phyloP scores from a whole-genome alignment of 139 green algal species.

The Chlorella sp. region DNA sequence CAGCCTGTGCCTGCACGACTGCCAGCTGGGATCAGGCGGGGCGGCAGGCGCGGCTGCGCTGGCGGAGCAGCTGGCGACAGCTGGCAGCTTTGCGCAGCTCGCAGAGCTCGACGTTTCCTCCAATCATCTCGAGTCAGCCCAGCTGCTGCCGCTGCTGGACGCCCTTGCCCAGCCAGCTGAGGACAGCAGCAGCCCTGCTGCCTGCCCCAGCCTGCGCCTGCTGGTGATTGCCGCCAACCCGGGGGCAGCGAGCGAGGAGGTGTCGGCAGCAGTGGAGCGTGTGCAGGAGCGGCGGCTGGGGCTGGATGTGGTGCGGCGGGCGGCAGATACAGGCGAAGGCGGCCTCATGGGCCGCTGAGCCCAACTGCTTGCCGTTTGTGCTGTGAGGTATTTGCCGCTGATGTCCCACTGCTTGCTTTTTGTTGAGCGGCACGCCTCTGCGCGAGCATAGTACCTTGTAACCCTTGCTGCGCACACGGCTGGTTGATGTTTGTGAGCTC shows the following conservation, averaged over 20 bases:
- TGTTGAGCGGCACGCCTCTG: no score
- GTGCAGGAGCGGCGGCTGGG: conserved; percentile 14
- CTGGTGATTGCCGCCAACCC: conserved; percentile 47
- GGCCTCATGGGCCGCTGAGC: conserved; percentile 4
- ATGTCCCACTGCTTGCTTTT: no score
- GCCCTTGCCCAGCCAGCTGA: background rate
- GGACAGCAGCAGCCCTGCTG: background rate
- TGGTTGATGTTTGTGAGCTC: no score
- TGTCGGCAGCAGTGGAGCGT: conserved; percentile 20
- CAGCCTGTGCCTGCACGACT: conserved; percentile 24
- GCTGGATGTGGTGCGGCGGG: conserved; percentile 32
- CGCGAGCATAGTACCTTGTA: no score
- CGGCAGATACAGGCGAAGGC: conserved; percentile 23
- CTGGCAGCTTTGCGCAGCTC: conserved; percentile 15
- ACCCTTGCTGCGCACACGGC: no score
- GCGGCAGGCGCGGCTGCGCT: conserved; percentile 8
- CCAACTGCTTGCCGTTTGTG: no score
- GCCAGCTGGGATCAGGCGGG: background rate
- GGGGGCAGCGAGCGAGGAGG: conserved; percentile 4
- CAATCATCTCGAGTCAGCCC: conserved; percentile 27
- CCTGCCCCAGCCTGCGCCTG: conserved; percentile 3
- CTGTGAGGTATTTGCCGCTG: no score
- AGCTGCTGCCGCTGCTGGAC: conserved; percentile 35
- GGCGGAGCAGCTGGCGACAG: background rate
- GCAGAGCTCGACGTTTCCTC: conserved; percentile 51